Percentiles rank a stretch among this genome's conserved stretches.
Evolutionary conservation across 1,139 yeast genomes (phyloP).

Genomic region (Yamadazyma oceani): DNA sequence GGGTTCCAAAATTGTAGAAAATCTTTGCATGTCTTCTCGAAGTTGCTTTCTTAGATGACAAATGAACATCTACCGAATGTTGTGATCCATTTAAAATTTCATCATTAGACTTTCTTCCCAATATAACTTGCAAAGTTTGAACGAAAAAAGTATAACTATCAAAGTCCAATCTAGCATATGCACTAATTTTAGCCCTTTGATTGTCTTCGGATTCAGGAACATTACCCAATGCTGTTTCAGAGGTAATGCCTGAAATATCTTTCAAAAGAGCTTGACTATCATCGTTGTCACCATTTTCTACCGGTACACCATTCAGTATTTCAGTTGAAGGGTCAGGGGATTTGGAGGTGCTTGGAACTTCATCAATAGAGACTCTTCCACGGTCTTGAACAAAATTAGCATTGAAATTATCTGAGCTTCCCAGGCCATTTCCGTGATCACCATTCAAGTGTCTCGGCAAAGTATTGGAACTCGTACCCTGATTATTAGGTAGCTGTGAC

Average conservation of each 20-base stretch:
- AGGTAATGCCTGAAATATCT: slow-evolving; percentile 16
- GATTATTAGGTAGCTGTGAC: too few relatives aligned
- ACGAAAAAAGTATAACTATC: slow-evolving; percentile 92
- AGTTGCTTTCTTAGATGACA: slow-evolving; percentile 88
- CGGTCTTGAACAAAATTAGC: too few relatives aligned
- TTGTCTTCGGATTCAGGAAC: slow-evolving; percentile 20
- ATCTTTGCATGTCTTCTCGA: slow-evolving; percentile 93
- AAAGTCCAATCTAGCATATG: slow-evolving; percentile 92
- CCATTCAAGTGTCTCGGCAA: too few relatives aligned
- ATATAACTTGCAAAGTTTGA: slow-evolving; percentile 88
- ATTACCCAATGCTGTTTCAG: slow-evolving; percentile 24
- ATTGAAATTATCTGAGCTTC: too few relatives aligned
- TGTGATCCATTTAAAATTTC: slow-evolving; percentile 49
- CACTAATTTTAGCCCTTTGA: slow-evolving; percentile 62
- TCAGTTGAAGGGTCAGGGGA: too few relatives aligned
- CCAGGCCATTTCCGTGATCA: too few relatives aligned
- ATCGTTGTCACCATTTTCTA: too few relatives aligned
- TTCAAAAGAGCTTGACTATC: too few relatives aligned
- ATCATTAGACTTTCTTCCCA: slow-evolving; percentile 86
- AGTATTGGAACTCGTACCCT: too few relatives aligned
- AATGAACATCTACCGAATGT: slow-evolving; percentile 83
- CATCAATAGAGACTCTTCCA: too few relatives aligned
- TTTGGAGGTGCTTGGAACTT: too few relatives aligned
- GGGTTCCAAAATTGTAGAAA: slow-evolving; percentile 93
- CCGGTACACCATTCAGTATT: too few relatives aligned